Conservation (phyloP, 2,329 filamentous ascomycete genomes). For the Akanthomyces lecanii region DNA sequence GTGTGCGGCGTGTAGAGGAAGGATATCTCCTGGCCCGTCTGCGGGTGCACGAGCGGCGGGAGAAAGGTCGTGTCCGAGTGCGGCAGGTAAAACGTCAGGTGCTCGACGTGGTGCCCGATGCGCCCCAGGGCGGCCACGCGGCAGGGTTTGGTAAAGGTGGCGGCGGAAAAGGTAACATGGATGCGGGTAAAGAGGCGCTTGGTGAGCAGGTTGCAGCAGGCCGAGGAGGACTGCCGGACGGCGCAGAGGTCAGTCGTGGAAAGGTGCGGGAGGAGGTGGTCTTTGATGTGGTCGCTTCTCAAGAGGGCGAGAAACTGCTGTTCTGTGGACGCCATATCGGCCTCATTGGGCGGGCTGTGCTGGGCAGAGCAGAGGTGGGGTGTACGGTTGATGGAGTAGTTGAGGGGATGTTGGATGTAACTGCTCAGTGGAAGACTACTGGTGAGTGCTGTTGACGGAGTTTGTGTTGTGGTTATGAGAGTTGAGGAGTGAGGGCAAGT, state of each 20-base stretch:
- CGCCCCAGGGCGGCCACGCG: constrained; percentile 70
- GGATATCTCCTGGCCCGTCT: constrained; percentile 70
- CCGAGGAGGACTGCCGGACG: constrained; percentile 63
- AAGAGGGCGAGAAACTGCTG: constrained; percentile 52
- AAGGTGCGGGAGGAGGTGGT: constrained; percentile 47
- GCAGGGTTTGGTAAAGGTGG: constrained; percentile 69
- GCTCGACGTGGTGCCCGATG: constrained; percentile 74
- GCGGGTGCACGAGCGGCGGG: constrained; percentile 75
- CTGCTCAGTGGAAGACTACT: not conserved
- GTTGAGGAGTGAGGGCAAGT: not conserved
- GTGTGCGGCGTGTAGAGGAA: constrained; percentile 80
- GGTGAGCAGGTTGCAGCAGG: constrained; percentile 66
- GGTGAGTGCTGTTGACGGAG: not conserved
- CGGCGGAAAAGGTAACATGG: constrained; percentile 66
- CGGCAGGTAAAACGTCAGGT: constrained; percentile 71
- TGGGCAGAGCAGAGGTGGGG: not conserved
- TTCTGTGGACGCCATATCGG: constrained; percentile 47
- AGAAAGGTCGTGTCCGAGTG: constrained; percentile 77
- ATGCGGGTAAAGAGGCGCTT: constrained; percentile 65
- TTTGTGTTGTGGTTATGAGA: not conserved
- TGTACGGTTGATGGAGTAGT: not conserved
- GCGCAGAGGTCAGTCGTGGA: constrained; percentile 51
- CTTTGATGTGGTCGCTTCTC: constrained; percentile 47
- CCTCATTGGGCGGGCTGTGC: constrained; percentile 41
- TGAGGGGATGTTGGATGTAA: not conserved